These are phyloP conservation scores for Escovopsis sp. DNA, from an alignment of 2,329 filamentous ascomycete genomes.

Conservation along the genomic window DNA sequence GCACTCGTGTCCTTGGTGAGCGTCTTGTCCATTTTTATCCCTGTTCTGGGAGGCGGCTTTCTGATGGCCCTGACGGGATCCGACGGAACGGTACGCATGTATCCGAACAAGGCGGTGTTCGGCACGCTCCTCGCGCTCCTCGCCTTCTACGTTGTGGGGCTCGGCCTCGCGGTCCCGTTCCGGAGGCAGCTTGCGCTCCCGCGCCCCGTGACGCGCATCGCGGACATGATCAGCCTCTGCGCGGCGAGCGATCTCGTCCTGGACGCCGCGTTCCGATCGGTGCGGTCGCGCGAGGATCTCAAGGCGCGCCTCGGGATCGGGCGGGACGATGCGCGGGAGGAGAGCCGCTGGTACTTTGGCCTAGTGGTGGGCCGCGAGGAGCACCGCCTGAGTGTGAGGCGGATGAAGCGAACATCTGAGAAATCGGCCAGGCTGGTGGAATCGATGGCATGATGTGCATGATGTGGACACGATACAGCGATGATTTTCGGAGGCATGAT, in stretches of 20 bases:
- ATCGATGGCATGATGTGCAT: conserved; percentile 8
- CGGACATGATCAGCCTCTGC: conserved; percentile 64
- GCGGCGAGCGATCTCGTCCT: conserved; percentile 55
- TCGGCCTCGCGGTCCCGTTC: conserved; percentile 45
- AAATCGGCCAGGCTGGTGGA: conserved; percentile 9
- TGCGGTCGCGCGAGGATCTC: conserved; percentile 52
- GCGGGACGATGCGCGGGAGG: conserved; percentile 24
- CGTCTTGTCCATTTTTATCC: conserved; percentile 44
- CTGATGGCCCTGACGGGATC: conserved; percentile 56
- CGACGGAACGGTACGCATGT: conserved; percentile 42
- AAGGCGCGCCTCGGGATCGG: conserved; percentile 49
- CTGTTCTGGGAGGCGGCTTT: conserved; percentile 51
- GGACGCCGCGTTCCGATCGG: conserved; percentile 58
- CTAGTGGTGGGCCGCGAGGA: conserved; percentile 24
- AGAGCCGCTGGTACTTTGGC: conserved; percentile 38
- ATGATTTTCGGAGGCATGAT: too few species aligned
- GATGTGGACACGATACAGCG: too few species aligned
- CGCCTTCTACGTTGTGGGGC: conserved; percentile 49
- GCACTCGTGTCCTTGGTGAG: conserved; percentile 45
- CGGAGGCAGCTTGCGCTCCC: conserved; percentile 51
- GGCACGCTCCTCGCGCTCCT: conserved; percentile 59
- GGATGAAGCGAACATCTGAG: conserved; percentile 30
- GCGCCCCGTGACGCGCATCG: conserved; percentile 55
- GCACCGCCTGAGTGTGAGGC: conserved; percentile 27
- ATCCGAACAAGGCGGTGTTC: conserved; percentile 58